phyloP scores from a whole-genome alignment of 805 yeast genomes.

The Suhomyces sp. region DNA sequence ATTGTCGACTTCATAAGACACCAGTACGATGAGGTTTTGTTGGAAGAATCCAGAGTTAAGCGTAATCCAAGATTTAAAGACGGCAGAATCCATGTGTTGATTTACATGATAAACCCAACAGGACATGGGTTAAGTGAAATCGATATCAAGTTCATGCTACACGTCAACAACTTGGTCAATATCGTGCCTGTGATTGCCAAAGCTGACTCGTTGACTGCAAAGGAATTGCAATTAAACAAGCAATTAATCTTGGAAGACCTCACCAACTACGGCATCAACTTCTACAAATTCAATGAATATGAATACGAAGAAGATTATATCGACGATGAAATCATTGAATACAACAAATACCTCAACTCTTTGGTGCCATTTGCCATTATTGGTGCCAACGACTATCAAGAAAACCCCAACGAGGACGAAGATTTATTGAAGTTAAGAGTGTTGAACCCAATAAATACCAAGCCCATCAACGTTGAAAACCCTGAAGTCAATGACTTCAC shows the following conservation, averaged over 20 bases:
- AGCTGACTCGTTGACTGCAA: conserved; percentile 41
- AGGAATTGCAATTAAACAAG: conserved; percentile 62
- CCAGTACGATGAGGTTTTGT: conserved; percentile 77
- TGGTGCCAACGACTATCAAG: conserved; percentile 64
- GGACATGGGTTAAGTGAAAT: conserved; percentile 44
- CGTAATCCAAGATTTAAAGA: conserved; percentile 84
- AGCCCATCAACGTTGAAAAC: conserved; percentile 60
- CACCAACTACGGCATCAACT: conserved; percentile 64
- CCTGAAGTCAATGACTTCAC: conserved; percentile 79
- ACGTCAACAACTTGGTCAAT: conserved; percentile 41
- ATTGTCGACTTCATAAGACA: conserved; percentile 77
- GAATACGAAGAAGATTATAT: conserved; percentile 48
- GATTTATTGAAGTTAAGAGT: conserved; percentile 51
- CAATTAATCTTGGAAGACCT: conserved; percentile 74
- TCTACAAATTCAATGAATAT: conserved; percentile 66
- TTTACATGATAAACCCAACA: conserved; percentile 45
- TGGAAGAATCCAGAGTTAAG: conserved; percentile 78
- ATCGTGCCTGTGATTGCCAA: conserved; percentile 43
- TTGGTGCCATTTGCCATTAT: conserved; percentile 66
- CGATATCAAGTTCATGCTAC: conserved; percentile 41
- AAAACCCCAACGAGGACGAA: conserved; percentile 32
- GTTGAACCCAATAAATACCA: conserved; percentile 47
- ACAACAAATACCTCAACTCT: conserved; percentile 61
- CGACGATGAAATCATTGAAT: conserved; percentile 63
- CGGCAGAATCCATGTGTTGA: conserved; percentile 68